Evolutionary conservation across 192 early-diverging fungal species (phyloP).

Genomic region (Oehlia diaphana): DNA sequence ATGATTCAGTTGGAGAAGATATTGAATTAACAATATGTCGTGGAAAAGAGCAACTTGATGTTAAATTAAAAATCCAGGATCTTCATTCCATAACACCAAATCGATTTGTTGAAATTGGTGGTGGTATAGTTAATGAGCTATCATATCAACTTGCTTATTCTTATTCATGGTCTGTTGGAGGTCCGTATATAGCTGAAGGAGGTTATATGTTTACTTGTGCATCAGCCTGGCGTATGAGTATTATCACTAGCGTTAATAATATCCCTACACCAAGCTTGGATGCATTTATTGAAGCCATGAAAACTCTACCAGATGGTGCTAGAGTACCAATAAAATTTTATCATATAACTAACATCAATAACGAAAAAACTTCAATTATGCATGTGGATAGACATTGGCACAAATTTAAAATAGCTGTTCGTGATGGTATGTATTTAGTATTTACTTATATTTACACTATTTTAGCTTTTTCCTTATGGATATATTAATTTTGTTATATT

Average conservation of each 20-base stretch:
- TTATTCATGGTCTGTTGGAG: slow-evolving; percentile 68
- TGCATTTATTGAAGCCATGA: slow-evolving; percentile 64
- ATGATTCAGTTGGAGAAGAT: slow-evolving; percentile 54
- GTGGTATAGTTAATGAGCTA: slow-evolving; percentile 73
- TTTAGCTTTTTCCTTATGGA: neutral
- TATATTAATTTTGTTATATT: neutral
- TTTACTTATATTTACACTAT: too few relatives aligned
- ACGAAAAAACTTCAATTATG: slow-evolving; percentile 77
- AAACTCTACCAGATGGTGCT: slow-evolving; percentile 60
- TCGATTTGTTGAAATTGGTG: slow-evolving; percentile 83
- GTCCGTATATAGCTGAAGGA: slow-evolving; percentile 75
- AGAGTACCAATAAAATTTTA: slow-evolving; percentile 67
- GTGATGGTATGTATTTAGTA: slow-evolving; percentile 56
- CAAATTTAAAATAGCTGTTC: slow-evolving; percentile 70
- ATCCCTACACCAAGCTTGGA: slow-evolving; percentile 66
- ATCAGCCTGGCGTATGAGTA: slow-evolving; percentile 62
- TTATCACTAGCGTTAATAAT: slow-evolving; percentile 67
- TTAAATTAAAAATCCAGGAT: slow-evolving; percentile 61
- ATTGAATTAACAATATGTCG: slow-evolving; percentile 59
- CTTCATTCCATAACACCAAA: slow-evolving; percentile 79
- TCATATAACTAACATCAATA: slow-evolving; percentile 75
- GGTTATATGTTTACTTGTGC: slow-evolving; percentile 69
- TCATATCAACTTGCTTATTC: slow-evolving; percentile 75
- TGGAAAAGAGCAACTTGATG: slow-evolving; percentile 48
- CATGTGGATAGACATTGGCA: slow-evolving; percentile 87